These are phyloP conservation scores for Magnusiomyces suaveolens DNA, from an alignment of 1,139 yeast species.

Conservation along the genomic window DNA sequence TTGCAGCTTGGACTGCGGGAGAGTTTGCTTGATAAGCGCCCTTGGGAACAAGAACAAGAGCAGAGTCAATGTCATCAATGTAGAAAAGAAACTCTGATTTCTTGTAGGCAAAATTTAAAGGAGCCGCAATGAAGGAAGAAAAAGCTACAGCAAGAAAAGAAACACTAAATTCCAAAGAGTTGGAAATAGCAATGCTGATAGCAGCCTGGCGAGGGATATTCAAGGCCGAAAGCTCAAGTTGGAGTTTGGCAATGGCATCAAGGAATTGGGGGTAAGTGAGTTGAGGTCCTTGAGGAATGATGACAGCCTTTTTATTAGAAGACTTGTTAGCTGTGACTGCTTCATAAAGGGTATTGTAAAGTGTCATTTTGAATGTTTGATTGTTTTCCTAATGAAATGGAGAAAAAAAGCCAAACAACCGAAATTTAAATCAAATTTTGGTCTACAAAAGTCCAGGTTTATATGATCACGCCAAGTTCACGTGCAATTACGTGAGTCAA, in stretches of 20 bases:
- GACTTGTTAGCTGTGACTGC: constrained; percentile 12
- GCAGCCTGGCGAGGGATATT: constrained; percentile 36
- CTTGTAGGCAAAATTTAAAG: constrained; percentile 52
- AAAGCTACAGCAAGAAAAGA: constrained; percentile 47
- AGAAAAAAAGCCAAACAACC: background rate
- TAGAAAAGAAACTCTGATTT: constrained; percentile 53
- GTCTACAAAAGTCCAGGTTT: background rate
- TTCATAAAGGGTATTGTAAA: constrained; percentile 18
- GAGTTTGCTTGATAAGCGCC: constrained; percentile 35
- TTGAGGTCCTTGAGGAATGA: constrained; percentile 28
- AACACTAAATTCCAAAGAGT: constrained; percentile 47
- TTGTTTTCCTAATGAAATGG: background rate
- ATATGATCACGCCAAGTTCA: background rate
- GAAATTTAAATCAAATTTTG: background rate
- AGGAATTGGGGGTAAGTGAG: constrained; percentile 25
- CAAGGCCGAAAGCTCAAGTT: constrained; percentile 25
- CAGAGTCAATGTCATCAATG: constrained; percentile 47
- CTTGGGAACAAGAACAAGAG: constrained; percentile 46
- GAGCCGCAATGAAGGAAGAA: constrained; percentile 51
- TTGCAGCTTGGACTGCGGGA: constrained; percentile 44
- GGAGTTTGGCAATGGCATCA: constrained; percentile 22
- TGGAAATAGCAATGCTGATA: constrained; percentile 51
- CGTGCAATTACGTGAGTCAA: background rate
- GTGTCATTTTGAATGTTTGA: background rate
- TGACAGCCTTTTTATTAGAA: constrained; percentile 16